phyloP scores from a whole-genome alignment of 169 alveolate genomes.

The Haemoproteus tartakovskyi region DNA sequence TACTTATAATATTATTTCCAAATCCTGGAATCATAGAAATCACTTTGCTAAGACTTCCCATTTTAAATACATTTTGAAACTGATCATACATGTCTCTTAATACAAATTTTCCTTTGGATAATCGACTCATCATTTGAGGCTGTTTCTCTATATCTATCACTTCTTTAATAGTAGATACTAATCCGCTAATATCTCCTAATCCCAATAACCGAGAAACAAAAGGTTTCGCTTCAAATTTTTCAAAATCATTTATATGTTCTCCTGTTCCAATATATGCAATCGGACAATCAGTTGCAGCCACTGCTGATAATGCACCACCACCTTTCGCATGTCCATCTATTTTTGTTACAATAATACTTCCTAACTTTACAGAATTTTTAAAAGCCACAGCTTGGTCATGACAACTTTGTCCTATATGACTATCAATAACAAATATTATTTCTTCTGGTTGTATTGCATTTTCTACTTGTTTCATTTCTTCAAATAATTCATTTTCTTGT shows the following conservation, averaged over 20 bases:
- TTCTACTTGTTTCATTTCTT: slow-evolving; percentile 97
- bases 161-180: slow-evolving; percentile 94
- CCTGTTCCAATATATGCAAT: slow-evolving; percentile 97
- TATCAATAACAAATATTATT: slow-evolving; percentile 96
- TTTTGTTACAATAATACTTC: slow-evolving; percentile 98
- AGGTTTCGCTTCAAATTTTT: slow-evolving; percentile 95
- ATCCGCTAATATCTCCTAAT: slow-evolving; percentile 96
- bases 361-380: slow-evolving; percentile 94
- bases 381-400: slow-evolving; percentile 98
- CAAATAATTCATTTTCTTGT: slow-evolving; percentile 97
- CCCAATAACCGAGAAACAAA: slow-evolving; percentile 97
- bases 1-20: slow-evolving; percentile 86
- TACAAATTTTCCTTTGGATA: slow-evolving; percentile 93
- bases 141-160: slow-evolving; percentile 93
- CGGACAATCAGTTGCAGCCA: slow-evolving; percentile 95
- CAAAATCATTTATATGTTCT: slow-evolving; percentile 98
- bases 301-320: slow-evolving; percentile 99
- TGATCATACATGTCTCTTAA: slow-evolving; percentile 96
- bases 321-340: slow-evolving; percentile 99
- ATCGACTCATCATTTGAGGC: slow-evolving; percentile 91
- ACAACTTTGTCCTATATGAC: slow-evolving; percentile 99
- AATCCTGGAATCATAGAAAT: slow-evolving; percentile 94
- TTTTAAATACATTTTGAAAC: slow-evolving; percentile 91
- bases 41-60: slow-evolving; percentile 95
- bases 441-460: slow-evolving; percentile 95